These are phyloP conservation scores for Suillus placidus DNA, from an alignment of 768 basidiomycete species.

Conservation along the genomic window DNA sequence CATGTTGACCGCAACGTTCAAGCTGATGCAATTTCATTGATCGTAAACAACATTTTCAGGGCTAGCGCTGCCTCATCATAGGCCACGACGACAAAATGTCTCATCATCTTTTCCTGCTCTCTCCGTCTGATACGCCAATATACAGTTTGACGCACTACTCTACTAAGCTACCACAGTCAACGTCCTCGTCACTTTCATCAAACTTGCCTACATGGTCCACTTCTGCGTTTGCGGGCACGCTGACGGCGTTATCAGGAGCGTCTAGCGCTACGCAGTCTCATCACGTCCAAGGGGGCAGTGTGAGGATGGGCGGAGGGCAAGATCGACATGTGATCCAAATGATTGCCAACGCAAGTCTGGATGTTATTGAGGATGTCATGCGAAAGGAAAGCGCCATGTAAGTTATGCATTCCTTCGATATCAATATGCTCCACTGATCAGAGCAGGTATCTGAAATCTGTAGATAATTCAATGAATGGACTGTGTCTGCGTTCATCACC, in stretches of 20 bases:
- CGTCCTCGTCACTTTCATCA: slow-evolving; percentile 70
- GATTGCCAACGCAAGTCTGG: slow-evolving; percentile 96
- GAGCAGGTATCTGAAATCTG: slow-evolving; percentile 87
- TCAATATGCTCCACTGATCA: slow-evolving; percentile 12
- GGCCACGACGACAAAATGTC: slow-evolving; percentile 54
- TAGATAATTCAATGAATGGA: slow-evolving; percentile 99
- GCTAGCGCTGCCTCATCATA: neutral
- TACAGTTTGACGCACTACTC: slow-evolving; percentile 85
- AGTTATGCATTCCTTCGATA: slow-evolving; percentile 28
- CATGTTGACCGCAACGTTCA: neutral
- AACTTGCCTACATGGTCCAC: slow-evolving; percentile 91
- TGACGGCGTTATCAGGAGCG: slow-evolving; percentile 85
- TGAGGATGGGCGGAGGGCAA: slow-evolving; percentile 77
- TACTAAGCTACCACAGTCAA: slow-evolving; percentile 63
- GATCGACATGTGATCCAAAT: slow-evolving; percentile 97
- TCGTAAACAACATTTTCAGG: slow-evolving; percentile 1
- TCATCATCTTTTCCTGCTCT: slow-evolving; percentile 83
- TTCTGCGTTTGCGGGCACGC: slow-evolving; percentile 86
- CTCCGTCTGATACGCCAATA: slow-evolving; percentile 84
- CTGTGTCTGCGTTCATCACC: slow-evolving; percentile 93
- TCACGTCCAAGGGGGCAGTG: slow-evolving; percentile 63
- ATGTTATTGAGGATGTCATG: slow-evolving; percentile 93
- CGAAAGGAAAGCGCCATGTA: slow-evolving; percentile 80
- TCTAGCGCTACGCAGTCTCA: slow-evolving; percentile 68
- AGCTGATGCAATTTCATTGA: slow-evolving; percentile 1